Evolutionary conservation across 345 rosid genomes (phyloP).

Genomic region (Excoecaria agallocha): DNA sequence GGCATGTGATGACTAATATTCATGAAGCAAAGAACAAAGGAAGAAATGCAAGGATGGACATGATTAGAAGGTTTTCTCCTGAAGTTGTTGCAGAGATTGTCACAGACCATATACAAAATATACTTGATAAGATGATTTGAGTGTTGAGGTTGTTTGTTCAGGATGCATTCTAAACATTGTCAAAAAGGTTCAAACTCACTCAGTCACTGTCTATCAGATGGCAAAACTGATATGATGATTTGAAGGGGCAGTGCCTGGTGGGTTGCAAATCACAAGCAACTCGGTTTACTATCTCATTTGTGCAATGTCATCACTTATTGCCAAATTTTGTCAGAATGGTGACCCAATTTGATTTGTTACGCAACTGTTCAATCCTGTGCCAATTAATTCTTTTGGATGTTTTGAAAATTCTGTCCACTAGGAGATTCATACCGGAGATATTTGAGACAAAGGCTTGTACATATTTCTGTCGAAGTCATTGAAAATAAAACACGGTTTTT

Average conservation of each 20-base stretch:
- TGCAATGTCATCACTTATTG: not conserved
- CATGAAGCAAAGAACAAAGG: slow-evolving; percentile 63
- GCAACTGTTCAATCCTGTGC: not conserved
- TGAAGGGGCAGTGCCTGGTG: not conserved
- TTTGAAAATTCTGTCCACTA: not conserved
- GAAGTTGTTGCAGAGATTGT: slow-evolving; percentile 60
- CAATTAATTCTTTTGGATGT: not conserved
- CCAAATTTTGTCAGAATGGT: not conserved
- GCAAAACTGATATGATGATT: no score
- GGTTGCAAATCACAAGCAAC: not conserved
- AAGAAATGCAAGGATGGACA: slow-evolving; percentile 61
- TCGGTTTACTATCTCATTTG: not conserved
- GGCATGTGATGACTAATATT: slow-evolving; percentile 44
- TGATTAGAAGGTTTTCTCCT: slow-evolving; percentile 70
- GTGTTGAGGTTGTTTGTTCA: not conserved
- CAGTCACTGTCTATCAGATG: not conserved
- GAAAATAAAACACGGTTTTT: not conserved
- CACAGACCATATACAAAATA: slow-evolving; percentile 36
- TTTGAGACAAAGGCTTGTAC: not conserved
- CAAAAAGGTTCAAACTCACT: not conserved
- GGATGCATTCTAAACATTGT: not conserved
- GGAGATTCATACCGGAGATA: not conserved
- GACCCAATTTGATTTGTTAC: not conserved
- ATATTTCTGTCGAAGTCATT: not conserved
- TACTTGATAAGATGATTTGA: slow-evolving; percentile 29